phyloP scores from a whole-genome alignment of 2,329 filamentous ascomycete genomes.

The Beauveria asiatica region DNA sequence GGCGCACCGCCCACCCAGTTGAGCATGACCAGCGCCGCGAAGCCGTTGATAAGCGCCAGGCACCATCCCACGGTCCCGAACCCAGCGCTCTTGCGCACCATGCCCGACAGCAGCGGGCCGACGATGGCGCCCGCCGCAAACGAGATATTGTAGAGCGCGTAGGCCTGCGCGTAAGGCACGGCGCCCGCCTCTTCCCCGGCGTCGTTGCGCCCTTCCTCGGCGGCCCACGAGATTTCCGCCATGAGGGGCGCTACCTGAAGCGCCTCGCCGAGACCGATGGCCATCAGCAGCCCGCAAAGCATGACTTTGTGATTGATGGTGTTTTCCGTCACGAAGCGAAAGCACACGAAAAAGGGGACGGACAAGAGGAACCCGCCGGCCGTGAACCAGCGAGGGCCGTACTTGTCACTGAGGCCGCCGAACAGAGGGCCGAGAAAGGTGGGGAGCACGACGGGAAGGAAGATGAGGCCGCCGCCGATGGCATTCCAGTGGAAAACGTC shows the following conservation, averaged over 20 bases:
- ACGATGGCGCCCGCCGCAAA: slow-evolving; percentile 24
- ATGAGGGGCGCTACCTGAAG: slow-evolving; percentile 28
- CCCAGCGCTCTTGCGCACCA: slow-evolving; percentile 24
- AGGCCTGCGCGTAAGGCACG: slow-evolving; percentile 26
- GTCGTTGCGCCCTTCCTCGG: slow-evolving; percentile 11
- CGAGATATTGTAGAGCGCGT: slow-evolving; percentile 28
- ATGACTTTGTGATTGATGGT: slow-evolving; percentile 22
- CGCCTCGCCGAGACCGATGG: slow-evolving; percentile 22
- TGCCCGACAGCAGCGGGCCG: slow-evolving; percentile 26
- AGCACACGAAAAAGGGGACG: slow-evolving; percentile 26
- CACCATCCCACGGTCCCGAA: slow-evolving; percentile 26
- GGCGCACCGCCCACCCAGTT: slow-evolving; percentile 22
- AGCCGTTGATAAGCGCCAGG: slow-evolving; percentile 21
- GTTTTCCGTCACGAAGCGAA: slow-evolving; percentile 25
- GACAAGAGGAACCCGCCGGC: slow-evolving; percentile 24
- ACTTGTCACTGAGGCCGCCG: slow-evolving; percentile 24
- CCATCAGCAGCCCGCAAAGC: slow-evolving; percentile 24
- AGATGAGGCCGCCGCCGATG: slow-evolving; percentile 26
- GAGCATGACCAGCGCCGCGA: slow-evolving; percentile 20
- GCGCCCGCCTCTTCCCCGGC: slow-evolving; percentile 12
- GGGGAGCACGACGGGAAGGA: slow-evolving; percentile 25
- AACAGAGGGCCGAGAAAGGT: slow-evolving; percentile 23
- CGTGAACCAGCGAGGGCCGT: slow-evolving; percentile 27
- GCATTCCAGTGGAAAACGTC: slow-evolving; percentile 25
- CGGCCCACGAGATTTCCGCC: slow-evolving; percentile 28